These are phyloP conservation scores for Kwoniella europaea DNA, from an alignment of 768 basidiomycete species.

Conservation along the genomic window DNA sequence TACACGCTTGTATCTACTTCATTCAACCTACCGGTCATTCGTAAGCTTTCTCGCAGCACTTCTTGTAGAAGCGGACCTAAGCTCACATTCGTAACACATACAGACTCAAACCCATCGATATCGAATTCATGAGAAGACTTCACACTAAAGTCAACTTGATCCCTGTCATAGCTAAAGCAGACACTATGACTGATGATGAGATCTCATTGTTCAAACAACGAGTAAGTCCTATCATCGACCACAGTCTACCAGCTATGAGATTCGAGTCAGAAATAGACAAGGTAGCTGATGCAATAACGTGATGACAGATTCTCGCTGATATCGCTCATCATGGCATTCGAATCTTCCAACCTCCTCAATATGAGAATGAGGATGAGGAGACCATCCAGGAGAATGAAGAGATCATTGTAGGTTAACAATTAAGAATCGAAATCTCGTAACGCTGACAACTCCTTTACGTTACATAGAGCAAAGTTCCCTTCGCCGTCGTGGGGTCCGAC, in stretches of 20 bases:
- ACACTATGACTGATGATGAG: conserved; percentile 97
- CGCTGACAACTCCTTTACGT: background rate
- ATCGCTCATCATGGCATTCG: conserved; percentile 94
- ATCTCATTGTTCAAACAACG: conserved; percentile 89
- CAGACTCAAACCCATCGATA: conserved; percentile 95
- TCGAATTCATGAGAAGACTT: conserved; percentile 97
- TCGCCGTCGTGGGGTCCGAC: conserved; percentile 96
- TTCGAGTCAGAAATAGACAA: too few species aligned
- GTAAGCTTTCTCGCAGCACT: too few species aligned
- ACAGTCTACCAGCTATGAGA: too few species aligned
- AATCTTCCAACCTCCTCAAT: conserved; percentile 96
- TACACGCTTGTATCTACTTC: conserved; percentile 98
- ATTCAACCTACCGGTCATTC: conserved; percentile 98
- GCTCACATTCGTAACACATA: background rate
- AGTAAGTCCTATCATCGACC: too few species aligned
- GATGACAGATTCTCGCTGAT: conserved; percentile 90
- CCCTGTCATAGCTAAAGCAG: conserved; percentile 96
- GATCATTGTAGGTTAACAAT: conserved; percentile 63
- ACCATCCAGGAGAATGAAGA: conserved; percentile 96
- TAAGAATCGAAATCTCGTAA: background rate
- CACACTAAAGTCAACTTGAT: conserved; percentile 98
- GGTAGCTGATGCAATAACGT: too few species aligned
- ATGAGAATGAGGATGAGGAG: conserved; percentile 98
- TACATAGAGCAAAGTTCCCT: conserved; percentile 85
- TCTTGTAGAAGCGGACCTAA: too few species aligned